Evolutionary conservation across 2,329 filamentous ascomycete species (phyloP).

Genomic region (Cryphonectria japonica): DNA sequence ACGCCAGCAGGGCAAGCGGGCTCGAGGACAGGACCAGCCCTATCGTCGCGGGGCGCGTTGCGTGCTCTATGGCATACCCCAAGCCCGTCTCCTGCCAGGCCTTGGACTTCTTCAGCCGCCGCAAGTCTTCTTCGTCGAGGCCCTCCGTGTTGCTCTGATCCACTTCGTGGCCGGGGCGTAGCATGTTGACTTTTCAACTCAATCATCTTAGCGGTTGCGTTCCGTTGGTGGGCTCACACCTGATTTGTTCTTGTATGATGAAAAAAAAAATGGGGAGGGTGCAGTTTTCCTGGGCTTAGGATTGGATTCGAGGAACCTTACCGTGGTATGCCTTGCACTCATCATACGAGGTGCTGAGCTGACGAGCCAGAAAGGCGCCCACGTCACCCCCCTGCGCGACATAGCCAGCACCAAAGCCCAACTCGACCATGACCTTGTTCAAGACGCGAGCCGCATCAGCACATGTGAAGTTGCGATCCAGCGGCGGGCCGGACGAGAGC

Average conservation of each 20-base stretch:
- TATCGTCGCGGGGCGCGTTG: conserved; percentile 58
- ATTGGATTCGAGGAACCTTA: conserved; percentile 13
- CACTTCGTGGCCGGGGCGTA: background rate
- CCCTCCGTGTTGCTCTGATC: conserved; percentile 16
- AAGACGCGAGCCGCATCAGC: conserved; percentile 48
- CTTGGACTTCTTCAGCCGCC: conserved; percentile 41
- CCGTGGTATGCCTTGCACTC: conserved; percentile 51
- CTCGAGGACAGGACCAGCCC: conserved; percentile 56
- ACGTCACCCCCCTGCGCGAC: conserved; percentile 62
- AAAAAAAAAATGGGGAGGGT: too few relatives aligned
- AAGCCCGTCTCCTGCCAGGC: conserved; percentile 46
- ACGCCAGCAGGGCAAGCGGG: conserved; percentile 60
- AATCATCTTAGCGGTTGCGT: too few relatives aligned
- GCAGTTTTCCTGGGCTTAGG: too few relatives aligned
- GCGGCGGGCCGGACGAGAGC: conserved; percentile 51
- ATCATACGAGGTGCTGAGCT: conserved; percentile 45
- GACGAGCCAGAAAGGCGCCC: conserved; percentile 48
- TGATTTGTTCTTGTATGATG: too few relatives aligned
- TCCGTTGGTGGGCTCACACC: too few relatives aligned
- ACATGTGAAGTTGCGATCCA: conserved; percentile 47
- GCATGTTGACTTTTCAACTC: background rate
- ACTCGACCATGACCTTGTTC: conserved; percentile 54
- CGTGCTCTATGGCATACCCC: conserved; percentile 58
- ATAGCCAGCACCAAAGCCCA: conserved; percentile 58
- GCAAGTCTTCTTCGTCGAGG: conserved; percentile 40